Evolutionary conservation across 352 stramenopile species (phyloP), one percentile per base, ranked within the genome.

Genomic region (Phytophthora tentaculata): DNA sequence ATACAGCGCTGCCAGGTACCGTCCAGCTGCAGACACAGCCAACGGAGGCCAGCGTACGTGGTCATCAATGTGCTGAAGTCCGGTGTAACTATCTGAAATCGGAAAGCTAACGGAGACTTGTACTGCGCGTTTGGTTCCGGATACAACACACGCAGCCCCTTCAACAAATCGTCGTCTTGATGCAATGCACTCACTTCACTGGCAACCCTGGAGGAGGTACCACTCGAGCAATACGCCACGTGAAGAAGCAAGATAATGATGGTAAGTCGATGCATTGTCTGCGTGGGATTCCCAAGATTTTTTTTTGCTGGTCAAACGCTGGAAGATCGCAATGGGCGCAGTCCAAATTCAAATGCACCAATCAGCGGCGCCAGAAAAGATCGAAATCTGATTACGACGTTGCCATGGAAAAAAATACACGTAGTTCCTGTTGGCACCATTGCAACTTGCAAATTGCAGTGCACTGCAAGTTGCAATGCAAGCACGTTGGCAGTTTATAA

Each of bases 11-110:
- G 49, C 65, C 64, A 73, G 2, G 8, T 24, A 2, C 22, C 48
- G 3, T 78, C 71, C 20, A 78, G 51, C 41, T 64, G 50, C 29
- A 78, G 57, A 59, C 71, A 78, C 45, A 65, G 5, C 71, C 66
- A 78, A 1, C 61, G 54, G 0, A 29, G 56, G 3, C 56, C 51
- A 39, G 47, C 35, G 39, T 78, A 78, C 19, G 16, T 10, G 1
- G 23, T 52, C 56, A 73, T 41, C 28, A 72, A 20, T n/a, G 39
- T 17, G 8, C 37, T 56, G 39, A 69, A 52, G 24, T 75, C 61
- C 2, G 47, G 24, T 2, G 61, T 49, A 5, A 56, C 0, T 19
- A 75, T 3, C 35, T 66, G 47, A 49, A 73, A 62, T 17, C 64
- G 71, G 45, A 78, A 78, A 24, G 17, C 24, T 20, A 73, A 14